Percentiles rank a stretch among this genome's conserved stretches.
phyloP scores from a whole-genome alignment of 306 rosid genomes.

The Pueraria montana region DNA sequence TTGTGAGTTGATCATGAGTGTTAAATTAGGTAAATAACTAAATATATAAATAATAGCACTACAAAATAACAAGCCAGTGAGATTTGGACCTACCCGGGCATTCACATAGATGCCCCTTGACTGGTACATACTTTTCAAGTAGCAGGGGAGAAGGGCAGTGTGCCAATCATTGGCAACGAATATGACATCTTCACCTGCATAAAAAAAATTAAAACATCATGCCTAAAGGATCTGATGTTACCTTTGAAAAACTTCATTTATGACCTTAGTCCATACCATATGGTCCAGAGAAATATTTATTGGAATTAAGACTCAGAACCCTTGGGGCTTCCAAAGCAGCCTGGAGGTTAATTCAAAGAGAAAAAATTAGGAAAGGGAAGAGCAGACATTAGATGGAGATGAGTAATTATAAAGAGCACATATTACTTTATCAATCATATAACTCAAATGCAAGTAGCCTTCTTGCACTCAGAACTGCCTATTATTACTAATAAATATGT shows the following conservation, averaged over 20 bases:
- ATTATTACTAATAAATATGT: background rate
- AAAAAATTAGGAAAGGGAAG: constrained; percentile 34
- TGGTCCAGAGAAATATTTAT: constrained; percentile 72
- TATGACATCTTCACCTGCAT: constrained; percentile 79
- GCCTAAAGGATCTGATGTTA: constrained; percentile 21
- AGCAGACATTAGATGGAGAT: constrained; percentile 3
- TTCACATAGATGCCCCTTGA: constrained; percentile 62
- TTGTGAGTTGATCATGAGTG: constrained; percentile 28
- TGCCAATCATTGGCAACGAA: constrained; percentile 90
- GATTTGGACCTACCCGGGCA: constrained; percentile 65
- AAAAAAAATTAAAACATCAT: constrained; percentile 21
- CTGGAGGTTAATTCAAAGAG: constrained; percentile 53
- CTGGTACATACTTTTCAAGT: constrained; percentile 72
- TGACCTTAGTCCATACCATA: constrained; percentile 63
- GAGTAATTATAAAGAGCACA: constrained; percentile 7
- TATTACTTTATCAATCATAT: constrained; percentile 5
- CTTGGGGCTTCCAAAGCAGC: constrained; percentile 89
- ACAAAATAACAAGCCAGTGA: background rate
- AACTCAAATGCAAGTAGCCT: constrained; percentile 6
- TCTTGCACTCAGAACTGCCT: constrained; percentile 21
- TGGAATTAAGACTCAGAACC: constrained; percentile 67
- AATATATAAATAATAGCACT: background rate
- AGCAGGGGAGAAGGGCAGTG: constrained; percentile 77
- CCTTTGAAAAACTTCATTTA: constrained; percentile 18
- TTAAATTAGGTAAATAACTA: constrained; percentile 16